Evolutionary conservation across 2,329 filamentous ascomycete genomes (phyloP), one percentile per base, ranked within the genome.

Genomic region (Zymoseptoria pseudotritici): DNA sequence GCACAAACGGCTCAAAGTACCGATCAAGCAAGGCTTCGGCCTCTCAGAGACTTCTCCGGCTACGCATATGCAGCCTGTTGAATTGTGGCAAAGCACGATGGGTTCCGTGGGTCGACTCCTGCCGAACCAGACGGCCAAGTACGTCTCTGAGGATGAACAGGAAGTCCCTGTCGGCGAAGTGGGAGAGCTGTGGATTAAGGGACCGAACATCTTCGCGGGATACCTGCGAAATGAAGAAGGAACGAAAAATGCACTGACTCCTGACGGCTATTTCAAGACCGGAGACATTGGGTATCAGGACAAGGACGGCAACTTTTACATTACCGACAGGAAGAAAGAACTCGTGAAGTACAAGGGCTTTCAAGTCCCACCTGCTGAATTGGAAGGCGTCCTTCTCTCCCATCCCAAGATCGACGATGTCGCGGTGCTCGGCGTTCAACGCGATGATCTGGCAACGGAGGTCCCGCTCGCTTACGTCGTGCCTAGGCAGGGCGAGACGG

Each of bases 11-110:
- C 82, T 93, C 58, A 85, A 85, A 56, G 80, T 94, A 24, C 86
- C 87, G 2, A 85, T 96, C 60, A 96, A 95, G 78, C 92, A 97
- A 75, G 91, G 90, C 13, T 97, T 96, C 70, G 92, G 92, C 0
- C 87, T 85, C 2, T 88, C 89, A 0, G 86, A 90, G 67, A 83
- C 84, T 7, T 58, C 20, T 21, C 56, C 56, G 2, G 53, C 49
- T n/a, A 51, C 55, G 10, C 53, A 61, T 13, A 49, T 31, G 20
- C 89, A 72, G 74, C 77, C 81, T 7, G 86, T 89, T 79, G 82
- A 84, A 31, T 86, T 91, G 65, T 96, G 91, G 90, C 79, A 85
- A 63, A 85, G 81, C 56, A 84, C 83, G 55, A 86, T 91, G 66
- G 91, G 91, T 22, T 87, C 87, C 0, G 89, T 92, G 0, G 92